Conservation (phyloP, 306 rosid genomes). For the Prunus fruticosa region DNA sequence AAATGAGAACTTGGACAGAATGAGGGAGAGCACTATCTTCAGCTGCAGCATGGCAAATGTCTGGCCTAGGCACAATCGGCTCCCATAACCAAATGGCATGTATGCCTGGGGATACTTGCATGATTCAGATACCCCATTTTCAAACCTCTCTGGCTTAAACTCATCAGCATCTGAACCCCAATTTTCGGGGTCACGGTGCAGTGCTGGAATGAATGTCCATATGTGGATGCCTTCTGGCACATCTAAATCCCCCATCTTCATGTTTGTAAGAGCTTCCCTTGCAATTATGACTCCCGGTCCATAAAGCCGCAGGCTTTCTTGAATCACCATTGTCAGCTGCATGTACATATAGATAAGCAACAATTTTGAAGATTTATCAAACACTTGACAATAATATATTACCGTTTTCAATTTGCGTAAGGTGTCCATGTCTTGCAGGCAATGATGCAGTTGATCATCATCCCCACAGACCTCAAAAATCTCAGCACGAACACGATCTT, state of each 20-base stretch:
- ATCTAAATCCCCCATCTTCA: conserved; percentile 9
- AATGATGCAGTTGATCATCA: conserved; percentile 2
- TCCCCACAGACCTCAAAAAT: conserved; percentile 10
- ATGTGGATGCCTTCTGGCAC: conserved; percentile 14
- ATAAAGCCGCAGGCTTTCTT: conserved; percentile 18
- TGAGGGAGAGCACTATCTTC: conserved; percentile 7
- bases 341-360: neutral
- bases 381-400: neutral
- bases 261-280: conserved; percentile 2
- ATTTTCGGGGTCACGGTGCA: conserved; percentile 14
- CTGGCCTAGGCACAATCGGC: conserved; percentile 8
- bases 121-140: neutral
- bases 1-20: conserved; percentile 2
- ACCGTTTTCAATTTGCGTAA: conserved; percentile 12
- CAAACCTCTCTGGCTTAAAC: conserved; percentile 22
- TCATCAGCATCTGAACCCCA: conserved; percentile 10
- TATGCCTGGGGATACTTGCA: conserved; percentile 19
- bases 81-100: conserved; percentile 13
- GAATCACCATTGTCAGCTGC: conserved; percentile 17
- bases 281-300: conserved; percentile 1
- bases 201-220: neutral
- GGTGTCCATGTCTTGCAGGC: conserved; percentile 15
- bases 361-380: neutral
- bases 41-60: conserved; percentile 15
- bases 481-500: conserved; percentile 13